Base-by-base conservation (phyloP, 2,329 filamentous ascomycete species). In the Ilyonectria mors-panacis region DNA sequence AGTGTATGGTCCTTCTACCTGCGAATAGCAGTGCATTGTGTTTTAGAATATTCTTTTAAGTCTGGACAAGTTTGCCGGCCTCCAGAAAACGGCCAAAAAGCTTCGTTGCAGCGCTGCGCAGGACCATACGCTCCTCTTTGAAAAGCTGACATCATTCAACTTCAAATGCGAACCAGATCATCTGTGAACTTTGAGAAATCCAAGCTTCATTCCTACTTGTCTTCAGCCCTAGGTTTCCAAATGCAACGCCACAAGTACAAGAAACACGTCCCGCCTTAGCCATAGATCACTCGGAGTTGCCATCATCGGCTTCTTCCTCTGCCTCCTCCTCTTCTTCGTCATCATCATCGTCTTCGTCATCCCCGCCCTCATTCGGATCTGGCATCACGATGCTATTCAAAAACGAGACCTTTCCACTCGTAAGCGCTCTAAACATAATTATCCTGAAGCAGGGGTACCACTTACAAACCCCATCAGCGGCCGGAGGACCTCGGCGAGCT, bases 381-480 rank as follows among this genome's bases (percentile, higher is more conserved):
- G 92, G 92, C 91, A 93, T 93, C 65, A 93, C 91, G 48, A 93
- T 86, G 65, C 85, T 88, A 75, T 94, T 94, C 67, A 94, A 79
- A 79, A 92, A 93, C 33, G 89, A 88, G 59, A 94, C 84, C 91
- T 93, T n/a, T 21, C 6, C 0, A 19, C 17, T 67, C 15, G 23
- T 65, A 15, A 75, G 67, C 15, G 9, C 9, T 26, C 26, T 33
- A 28, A 8, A 12, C 28, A 33, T 13, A 37, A 26, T 3, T 2
- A 17, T 4, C 37, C 12, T 17, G 15, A 30, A 2, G 26, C 1
- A 17, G 26, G 23, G 9, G 45, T 23, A 50, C 4, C 23, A 66
- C 93, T 92, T 83, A 97, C 94, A 83, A 95, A 97, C 47, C 91
- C 91, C 69, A 90, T 89, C 87, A 97, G 88, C 58, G 89, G 86